Percentiles rank a stretch among this genome's conserved stretches.
Conservation (phyloP, 805 yeast species). For the Clavispora carvajalis region DNA sequence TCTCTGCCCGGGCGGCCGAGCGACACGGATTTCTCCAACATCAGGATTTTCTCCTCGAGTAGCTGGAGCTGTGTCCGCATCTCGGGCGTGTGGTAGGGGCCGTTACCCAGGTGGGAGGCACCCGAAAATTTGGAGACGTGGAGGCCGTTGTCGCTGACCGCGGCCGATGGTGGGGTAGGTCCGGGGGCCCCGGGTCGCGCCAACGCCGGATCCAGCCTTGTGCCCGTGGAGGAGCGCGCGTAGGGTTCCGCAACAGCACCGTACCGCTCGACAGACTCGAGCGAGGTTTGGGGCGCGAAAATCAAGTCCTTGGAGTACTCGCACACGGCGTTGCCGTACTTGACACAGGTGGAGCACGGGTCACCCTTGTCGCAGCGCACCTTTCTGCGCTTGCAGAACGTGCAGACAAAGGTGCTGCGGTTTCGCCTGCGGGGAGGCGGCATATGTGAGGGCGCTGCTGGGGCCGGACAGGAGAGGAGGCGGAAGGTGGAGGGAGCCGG, state of each 20-base stretch:
- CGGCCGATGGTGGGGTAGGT: too few species aligned
- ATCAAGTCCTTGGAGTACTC: slow-evolving; percentile 10
- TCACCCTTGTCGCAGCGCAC: slow-evolving; percentile 19
- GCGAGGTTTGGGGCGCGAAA: background rate
- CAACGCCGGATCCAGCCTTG: too few species aligned
- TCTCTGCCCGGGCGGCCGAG: background rate
- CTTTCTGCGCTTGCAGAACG: slow-evolving; percentile 19
- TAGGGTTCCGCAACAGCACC: too few species aligned
- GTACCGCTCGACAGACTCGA: background rate
- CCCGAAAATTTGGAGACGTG: too few species aligned
- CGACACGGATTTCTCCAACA: slow-evolving; percentile 15
- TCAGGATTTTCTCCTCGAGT: slow-evolving; percentile 15
- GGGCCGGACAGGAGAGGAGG: too few species aligned
- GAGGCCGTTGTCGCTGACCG: too few species aligned
- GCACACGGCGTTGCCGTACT: slow-evolving; percentile 28
- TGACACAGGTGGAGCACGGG: slow-evolving; percentile 28
- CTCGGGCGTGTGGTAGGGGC: too few species aligned
- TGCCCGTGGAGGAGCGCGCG: too few species aligned
- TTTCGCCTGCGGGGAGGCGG: slow-evolving; percentile 5
- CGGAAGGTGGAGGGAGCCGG: too few species aligned
- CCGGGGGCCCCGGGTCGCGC: too few species aligned
- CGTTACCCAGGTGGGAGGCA: too few species aligned
- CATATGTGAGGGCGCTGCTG: too few species aligned
- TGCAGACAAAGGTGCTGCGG: slow-evolving; percentile 16
- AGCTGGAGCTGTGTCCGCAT: slow-evolving; percentile 16